Base-by-base conservation (phyloP, 1,284 basidiomycete genomes). In the Vanrija pseudolonga region DNA sequence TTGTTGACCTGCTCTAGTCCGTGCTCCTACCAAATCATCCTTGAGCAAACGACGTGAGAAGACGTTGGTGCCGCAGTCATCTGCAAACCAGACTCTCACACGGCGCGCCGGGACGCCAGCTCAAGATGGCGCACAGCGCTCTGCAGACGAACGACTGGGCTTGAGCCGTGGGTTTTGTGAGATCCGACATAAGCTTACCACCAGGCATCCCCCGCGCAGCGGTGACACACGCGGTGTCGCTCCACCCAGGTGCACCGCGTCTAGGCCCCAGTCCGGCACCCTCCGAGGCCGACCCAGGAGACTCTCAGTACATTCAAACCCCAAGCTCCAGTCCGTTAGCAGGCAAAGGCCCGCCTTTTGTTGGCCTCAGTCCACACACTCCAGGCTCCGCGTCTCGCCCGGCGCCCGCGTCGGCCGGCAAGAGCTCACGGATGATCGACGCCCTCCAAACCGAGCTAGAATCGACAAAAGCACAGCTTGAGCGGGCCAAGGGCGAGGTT, bases 391-490 rank as follows among this genome's bases (percentile, higher is more conserved):
- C 39, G 18, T 41, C 39, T 41, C 39, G 53, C 37, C 20, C 40
- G n/a, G 45, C 47, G 2, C 24, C 44, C 3, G 62, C 60, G 0
- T 61, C 66, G 3, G 57, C 64, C 3, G 67, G 57, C 6, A 59
- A 68, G 20, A 71, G 65, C 44, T 68, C 70, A 14, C 59, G 59
- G 28, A 71, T 76, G 32, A 74, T 76, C 24, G 71, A 74, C 47
- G 60, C 55, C 3, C 55, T 76, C 18, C 74, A 76, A 50, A 69
- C 64, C 15, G 73, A 76, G 36, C 52, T 74, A 9, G 49, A 67
- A 17, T 61, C 64, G 47, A 51, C 62, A 0, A 68, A 59, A 40
- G 61, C 59, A 2, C 68, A 71, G 44, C 47, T 69, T n/a, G 74
- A 74, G 20, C 68, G 66, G 32, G 59, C 69, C 22, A 68, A 68